Base-by-base conservation (phyloP, 2,329 filamentous ascomycete species). In the Paracorniculantispora psalliotae region DNA sequence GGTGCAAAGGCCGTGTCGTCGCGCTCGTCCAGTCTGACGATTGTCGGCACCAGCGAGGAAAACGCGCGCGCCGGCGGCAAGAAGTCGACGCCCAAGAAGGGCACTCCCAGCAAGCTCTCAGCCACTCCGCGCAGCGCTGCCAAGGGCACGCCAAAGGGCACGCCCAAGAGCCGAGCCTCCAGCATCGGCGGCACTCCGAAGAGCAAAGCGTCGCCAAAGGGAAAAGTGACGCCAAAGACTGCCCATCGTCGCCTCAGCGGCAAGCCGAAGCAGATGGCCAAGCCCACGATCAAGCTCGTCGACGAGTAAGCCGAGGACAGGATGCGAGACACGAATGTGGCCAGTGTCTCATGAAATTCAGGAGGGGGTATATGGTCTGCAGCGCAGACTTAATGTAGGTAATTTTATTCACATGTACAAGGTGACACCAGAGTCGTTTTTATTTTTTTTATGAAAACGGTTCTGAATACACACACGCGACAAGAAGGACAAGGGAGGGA, bases 11-110 rank as follows among this genome's bases (percentile, higher is more conserved):
- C 54, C 26, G 28, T 25, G 3, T 59, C 63, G 13, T 63, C 64
- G 17, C 61, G 61, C 26, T 61, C 64, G 46, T 66, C 67, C 13
- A 65, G 61, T 37, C 61, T 65, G n/a, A 63, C 64, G 12, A 58
- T 67, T 43, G 50, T 60, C 1, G 59, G 59, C n/a, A 50, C 52
- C 28, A 51, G 37, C 41, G 59, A 61, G 43, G 52, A 57, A 26
- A 54, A 61, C 43, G 39, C 54, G n/a, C 47, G 60, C n/a, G 60
- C 61, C 1, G 56, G 54, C 5, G n/a, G n/a, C n/a, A 59, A 57
- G n/a, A 60, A 59, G 49, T 50, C 15, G 43, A 60, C 28, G 52
- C 56, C 33, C 10, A 51, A 44, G 39, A 59, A 53, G 49, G 12
- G 17, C 5, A 53, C 23, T 19, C 28, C 19, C 8, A 56, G 56